Conservation (phyloP, 2,329 filamentous ascomycete species). For the Aspergillus sp. region DNA sequence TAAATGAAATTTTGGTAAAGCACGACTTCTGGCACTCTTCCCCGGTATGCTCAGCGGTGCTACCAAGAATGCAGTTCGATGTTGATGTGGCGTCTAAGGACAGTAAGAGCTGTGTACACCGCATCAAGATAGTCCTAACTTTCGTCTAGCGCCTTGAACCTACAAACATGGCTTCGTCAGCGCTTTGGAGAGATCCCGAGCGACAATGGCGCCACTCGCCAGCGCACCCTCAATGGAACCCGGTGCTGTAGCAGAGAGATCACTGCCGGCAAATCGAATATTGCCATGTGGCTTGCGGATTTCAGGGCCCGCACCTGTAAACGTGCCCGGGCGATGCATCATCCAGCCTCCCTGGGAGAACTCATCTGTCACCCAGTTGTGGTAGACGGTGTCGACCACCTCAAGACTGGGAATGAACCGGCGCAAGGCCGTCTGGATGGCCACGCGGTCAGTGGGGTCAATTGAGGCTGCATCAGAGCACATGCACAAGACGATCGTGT, state of each 20-base stretch:
- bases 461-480: conserved; percentile 7
- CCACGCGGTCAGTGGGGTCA: conserved; percentile 1
- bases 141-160: too few species aligned
- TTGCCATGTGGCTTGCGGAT: conserved; percentile 9
- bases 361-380: conserved; percentile 10
- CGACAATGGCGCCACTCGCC: conserved; percentile 8
- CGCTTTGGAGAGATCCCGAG: conserved; percentile 6
- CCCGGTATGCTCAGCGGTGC: too few species aligned
- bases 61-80: too few species aligned
- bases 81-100: too few species aligned
- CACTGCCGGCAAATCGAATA: conserved; percentile 10
- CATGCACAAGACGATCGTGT: conserved; percentile 10
- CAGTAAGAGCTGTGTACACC: too few species aligned
- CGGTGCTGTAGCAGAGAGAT: conserved; percentile 5
- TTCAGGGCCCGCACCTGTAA: conserved; percentile 4
- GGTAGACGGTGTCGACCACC: conserved; percentile 8
- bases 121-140: too few species aligned
- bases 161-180: background rate
- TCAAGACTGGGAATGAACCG: conserved; percentile 4
- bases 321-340: conserved; percentile 8
- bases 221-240: conserved; percentile 12
- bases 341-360: conserved; percentile 11
- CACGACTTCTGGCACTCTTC: too few species aligned
- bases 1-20: too few species aligned
- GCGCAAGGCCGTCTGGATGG: conserved; percentile 2